Evolutionary conservation across 805 yeast species (phyloP).

Genomic region (Zygosaccharomyces siamensis): DNA sequence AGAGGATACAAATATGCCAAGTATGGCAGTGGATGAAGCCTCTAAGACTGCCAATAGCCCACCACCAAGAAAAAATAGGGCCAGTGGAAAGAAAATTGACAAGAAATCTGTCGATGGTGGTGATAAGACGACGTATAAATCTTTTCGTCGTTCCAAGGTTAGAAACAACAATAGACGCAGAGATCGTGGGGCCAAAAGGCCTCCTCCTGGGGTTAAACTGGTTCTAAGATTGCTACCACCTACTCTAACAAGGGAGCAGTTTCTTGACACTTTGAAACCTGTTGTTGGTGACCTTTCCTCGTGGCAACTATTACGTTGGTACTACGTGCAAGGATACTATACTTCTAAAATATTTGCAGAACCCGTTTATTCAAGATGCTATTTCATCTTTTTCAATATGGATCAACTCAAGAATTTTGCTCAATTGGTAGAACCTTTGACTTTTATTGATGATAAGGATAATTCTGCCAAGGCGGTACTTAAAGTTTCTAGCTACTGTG

Average conservation of each 20-base stretch:
- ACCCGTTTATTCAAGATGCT: conserved; percentile 43
- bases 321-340: conserved; percentile 32
- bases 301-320: conserved; percentile 32
- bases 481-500: conserved; percentile 24
- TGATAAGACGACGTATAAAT: conserved; percentile 1
- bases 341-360: conserved; percentile 31
- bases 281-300: conserved; percentile 19
- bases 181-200: conserved; percentile 11
- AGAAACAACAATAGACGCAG: conserved; percentile 8
- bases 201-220: conserved; percentile 21
- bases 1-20: neutral
- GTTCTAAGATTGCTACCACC: conserved; percentile 46
- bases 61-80: neutral
- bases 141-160: conserved; percentile 3
- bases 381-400: conserved; percentile 36
- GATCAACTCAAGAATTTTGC: conserved; percentile 33
- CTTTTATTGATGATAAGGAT: conserved; percentile 32
- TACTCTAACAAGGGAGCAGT: conserved; percentile 34
- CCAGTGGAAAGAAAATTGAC: conserved; percentile 3
- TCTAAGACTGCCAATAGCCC: conserved; percentile 3
- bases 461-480: conserved; percentile 20
- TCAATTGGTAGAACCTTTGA: conserved; percentile 27
- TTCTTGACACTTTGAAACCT: conserved; percentile 27
- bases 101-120: conserved; percentile 1
- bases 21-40: conserved; percentile 5